Evolutionary conservation across 768 basidiomycete genomes (phyloP), one percentile per base, ranked within the genome.

Genomic region (Piloderma croceum): DNA sequence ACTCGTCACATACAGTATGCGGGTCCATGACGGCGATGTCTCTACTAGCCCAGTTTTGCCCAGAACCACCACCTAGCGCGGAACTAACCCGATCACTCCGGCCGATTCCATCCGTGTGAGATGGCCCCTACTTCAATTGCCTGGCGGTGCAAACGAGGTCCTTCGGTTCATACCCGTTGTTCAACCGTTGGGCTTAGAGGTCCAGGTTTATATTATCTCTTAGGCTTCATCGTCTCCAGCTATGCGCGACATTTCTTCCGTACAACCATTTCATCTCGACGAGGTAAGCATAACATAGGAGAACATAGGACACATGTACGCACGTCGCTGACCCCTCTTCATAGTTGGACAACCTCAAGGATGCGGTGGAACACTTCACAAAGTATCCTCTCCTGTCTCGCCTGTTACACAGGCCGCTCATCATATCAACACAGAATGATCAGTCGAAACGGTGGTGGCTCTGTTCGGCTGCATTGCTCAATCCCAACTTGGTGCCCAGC

Each of bases 401-500:
- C 22, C 25, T 34, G 25, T 36, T 35, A 10, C 46, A n/a, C 23
- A 31, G 10, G 20, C 39, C 12, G 12, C 20, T 29, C 17, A 23
- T 12, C 18, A 36, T 10, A 35, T 13, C 27, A 41, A 27, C 47
- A 44, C 31, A 44, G 24, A 25, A 17, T 24, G 19, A 24, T 22
- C 44, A 83, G 79, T 46, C 59, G 79, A 40, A 63, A 77, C 34
- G 49, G 70, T 29, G 71, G 74, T 21, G 64, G 53, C 43, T 61
- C 73, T 18, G 64, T 83, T 25, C 69, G 76, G 18, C 64, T 85
- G 25, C 70, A 78, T 40, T 83, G 83, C 60, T 76, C 76, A 13
- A 67, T 85, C 29, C 82, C 83, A 1, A 85, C 80, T 21, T 83
- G 79, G 74, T 71, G 68, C 20, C 64, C 76, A 11, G 69, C 74